phyloP scores from a whole-genome alignment of 2,329 filamentous ascomycete genomes.

The Neofusicoccum parvum region DNA sequence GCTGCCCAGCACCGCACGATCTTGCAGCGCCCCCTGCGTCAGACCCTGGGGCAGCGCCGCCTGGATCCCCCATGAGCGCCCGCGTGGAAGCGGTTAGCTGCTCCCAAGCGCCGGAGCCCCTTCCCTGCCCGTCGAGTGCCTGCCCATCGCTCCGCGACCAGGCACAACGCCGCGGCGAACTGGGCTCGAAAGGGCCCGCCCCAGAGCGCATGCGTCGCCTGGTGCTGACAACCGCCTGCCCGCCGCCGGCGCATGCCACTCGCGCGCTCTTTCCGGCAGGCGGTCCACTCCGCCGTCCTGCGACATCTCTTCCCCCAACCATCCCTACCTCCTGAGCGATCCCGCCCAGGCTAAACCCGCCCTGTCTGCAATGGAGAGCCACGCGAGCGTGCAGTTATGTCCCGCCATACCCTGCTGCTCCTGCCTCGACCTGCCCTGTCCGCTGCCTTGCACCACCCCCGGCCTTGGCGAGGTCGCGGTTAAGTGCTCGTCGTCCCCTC shows the following conservation, averaged over 20 bases:
- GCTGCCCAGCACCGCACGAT: constrained; percentile 14
- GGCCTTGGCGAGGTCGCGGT: constrained; percentile 10
- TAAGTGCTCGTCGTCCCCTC: constrained; percentile 12
- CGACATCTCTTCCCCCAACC: constrained; percentile 4
- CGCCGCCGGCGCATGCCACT: neutral
- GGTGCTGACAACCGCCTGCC: neutral
- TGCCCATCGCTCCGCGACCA: neutral
- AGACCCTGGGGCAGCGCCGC: neutral
- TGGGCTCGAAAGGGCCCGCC: neutral
- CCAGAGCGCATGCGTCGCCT: neutral
- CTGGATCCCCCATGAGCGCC: neutral
- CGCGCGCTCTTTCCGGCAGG: neutral
- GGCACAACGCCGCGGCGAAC: neutral
- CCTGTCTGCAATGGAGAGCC: neutral
- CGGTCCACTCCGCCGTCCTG: constrained; percentile 9
- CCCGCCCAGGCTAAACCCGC: constrained; percentile 4
- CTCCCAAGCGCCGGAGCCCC: neutral
- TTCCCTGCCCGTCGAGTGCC: neutral
- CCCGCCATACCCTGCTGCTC: neutral
- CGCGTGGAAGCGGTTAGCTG: constrained; percentile 4
- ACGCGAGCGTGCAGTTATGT: neutral
- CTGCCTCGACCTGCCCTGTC: neutral
- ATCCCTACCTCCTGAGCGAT: constrained; percentile 13
- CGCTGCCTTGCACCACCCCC: neutral
- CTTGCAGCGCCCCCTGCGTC: constrained; percentile 12